Conservation (phyloP, 306 rosid species). For the Cucumis hystrix region DNA sequence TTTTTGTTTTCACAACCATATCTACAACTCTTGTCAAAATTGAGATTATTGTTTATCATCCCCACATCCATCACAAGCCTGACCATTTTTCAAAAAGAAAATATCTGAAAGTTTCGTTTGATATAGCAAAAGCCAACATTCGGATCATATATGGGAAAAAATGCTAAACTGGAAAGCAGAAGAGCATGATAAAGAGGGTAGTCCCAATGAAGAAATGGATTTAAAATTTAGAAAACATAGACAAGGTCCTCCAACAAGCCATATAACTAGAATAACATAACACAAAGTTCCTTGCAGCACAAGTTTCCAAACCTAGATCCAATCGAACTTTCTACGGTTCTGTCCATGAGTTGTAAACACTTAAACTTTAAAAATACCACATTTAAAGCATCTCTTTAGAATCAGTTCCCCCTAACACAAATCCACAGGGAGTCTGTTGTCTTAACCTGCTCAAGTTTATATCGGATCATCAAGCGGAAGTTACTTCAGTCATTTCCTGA, state of each 20-base stretch:
- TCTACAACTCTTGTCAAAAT: too few relatives aligned
- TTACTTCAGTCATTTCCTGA: conserved; percentile 85
- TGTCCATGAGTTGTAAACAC: neutral
- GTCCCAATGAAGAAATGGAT: neutral
- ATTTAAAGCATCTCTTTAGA: conserved; percentile 2
- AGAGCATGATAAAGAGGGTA: neutral
- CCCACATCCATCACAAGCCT: too few relatives aligned
- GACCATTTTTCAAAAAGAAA: too few relatives aligned
- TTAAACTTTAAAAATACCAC: neutral
- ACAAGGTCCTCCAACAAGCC: neutral
- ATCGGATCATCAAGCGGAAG: conserved; percentile 22
- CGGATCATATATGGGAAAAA: neutral
- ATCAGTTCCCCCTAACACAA: neutral
- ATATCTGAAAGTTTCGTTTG: too few relatives aligned
- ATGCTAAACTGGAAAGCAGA: neutral
- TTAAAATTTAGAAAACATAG: neutral
- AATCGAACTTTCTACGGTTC: neutral
- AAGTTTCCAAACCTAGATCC: neutral
- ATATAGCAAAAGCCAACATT: too few relatives aligned
- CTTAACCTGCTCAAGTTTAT: neutral
- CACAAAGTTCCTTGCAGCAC: neutral
- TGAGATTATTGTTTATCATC: too few relatives aligned
- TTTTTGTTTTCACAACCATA: too few relatives aligned
- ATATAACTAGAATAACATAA: neutral
- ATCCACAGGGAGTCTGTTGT: neutral